A percentile compares a stretch with the other conserved stretches of the same genome.
Evolutionary conservation across 2,329 filamentous ascomycete genomes (phyloP).

Genomic region (Penicillium sp.): DNA sequence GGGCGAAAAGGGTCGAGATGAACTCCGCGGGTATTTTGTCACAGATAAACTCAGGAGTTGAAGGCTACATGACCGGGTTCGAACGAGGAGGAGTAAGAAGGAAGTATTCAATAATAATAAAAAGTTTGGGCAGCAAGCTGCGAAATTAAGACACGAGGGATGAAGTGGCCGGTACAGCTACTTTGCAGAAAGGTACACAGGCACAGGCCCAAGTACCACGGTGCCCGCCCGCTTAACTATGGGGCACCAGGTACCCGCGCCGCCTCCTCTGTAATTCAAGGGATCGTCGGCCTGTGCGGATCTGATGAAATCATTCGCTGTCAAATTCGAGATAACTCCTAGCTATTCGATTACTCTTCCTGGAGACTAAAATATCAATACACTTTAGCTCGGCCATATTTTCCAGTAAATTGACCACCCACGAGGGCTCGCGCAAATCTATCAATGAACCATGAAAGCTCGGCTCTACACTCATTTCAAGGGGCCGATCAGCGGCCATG

Average conservation of each 20-base stretch:
- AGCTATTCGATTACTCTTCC: background rate
- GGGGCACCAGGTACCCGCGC: constrained; percentile 16
- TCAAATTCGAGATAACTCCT: background rate
- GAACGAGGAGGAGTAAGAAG: background rate
- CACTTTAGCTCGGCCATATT: background rate
- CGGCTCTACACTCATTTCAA: constrained; percentile 3
- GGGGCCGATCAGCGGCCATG: constrained; percentile 15
- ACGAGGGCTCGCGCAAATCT: background rate
- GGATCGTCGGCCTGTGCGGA: constrained; percentile 17
- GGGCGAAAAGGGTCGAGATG: constrained; percentile 11
- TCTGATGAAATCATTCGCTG: constrained; percentile 15
- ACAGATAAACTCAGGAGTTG: constrained; percentile 4
- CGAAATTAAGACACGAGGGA: constrained; percentile 21
- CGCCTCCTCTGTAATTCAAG: constrained; percentile 18
- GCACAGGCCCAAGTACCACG: constrained; percentile 17
- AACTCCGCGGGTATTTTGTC: constrained; percentile 1
- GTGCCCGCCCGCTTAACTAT: constrained; percentile 14
- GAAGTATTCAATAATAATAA: background rate
- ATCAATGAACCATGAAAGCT: background rate
- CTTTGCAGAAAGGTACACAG: constrained; percentile 4
- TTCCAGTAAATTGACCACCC: background rate
- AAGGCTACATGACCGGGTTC: constrained; percentile 19
- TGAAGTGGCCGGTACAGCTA: constrained; percentile 20
- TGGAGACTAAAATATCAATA: background rate
- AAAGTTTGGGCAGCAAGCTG: constrained; percentile 18